These are phyloP conservation scores for Populus hybrid DNA, from an alignment of 441 rosid genomes.

Conservation along the genomic window DNA sequence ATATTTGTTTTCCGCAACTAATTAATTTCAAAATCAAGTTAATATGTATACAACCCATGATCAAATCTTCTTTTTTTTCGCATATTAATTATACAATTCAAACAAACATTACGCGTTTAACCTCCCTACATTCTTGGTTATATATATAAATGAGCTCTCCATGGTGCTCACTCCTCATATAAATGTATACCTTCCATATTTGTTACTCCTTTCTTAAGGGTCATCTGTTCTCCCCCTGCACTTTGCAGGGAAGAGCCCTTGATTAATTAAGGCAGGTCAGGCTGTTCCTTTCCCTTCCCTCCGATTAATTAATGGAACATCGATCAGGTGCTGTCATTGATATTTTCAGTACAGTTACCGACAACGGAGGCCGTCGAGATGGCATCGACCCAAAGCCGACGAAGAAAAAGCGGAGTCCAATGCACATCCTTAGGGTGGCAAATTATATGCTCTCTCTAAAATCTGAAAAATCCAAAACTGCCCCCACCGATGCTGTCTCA, in stretches of 20 bases:
- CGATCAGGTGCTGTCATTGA: background rate
- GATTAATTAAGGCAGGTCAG: background rate
- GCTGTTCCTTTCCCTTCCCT: background rate
- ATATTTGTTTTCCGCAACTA: background rate
- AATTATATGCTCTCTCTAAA: constrained; percentile 39
- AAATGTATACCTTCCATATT: background rate
- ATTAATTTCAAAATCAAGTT: background rate
- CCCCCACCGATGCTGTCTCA: constrained; percentile 15
- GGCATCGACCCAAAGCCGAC: background rate
- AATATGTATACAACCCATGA: background rate
- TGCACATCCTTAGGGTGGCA: constrained; percentile 41
- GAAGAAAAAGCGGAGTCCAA: constrained; percentile 40
- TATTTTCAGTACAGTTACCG: background rate
- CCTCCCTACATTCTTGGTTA: background rate
- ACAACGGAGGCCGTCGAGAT: constrained; percentile 14
- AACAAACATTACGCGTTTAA: background rate
- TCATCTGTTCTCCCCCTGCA: constrained; percentile 12
- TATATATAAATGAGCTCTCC: background rate
- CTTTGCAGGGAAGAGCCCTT: constrained; percentile 10
- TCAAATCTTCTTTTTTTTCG: background rate
- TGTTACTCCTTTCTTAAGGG: background rate
- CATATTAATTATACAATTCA: background rate
- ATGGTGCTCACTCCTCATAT: background rate
- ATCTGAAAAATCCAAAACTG: constrained; percentile 31
- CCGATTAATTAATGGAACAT: constrained; percentile 11